Percentiles rank a stretch among this genome's conserved stretches.
These are phyloP conservation scores for Parietichytrium sp. DNA, from an alignment of 108 stramenopile species.

Conservation along the genomic window DNA sequence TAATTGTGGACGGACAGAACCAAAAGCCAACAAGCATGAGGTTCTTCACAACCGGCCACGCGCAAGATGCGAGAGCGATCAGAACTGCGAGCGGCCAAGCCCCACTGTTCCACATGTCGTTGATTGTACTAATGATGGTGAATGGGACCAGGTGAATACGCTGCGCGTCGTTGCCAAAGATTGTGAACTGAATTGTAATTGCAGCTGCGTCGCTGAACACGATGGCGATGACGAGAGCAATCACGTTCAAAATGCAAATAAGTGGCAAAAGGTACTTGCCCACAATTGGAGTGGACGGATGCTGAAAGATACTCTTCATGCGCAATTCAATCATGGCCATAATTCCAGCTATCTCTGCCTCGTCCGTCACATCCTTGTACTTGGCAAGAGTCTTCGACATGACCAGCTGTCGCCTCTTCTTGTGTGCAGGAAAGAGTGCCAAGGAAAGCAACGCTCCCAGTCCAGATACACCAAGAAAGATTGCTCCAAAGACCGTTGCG, in stretches of 20 bases:
- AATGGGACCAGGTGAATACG: slow-evolving; percentile 2
- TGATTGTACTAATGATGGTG: not conserved
- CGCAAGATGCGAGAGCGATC: slow-evolving; percentile 23
- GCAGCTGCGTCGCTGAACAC: slow-evolving; percentile 19
- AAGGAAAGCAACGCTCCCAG: no score
- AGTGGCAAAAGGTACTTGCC: not conserved
- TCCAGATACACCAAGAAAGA: not conserved
- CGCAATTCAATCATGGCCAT: not conserved
- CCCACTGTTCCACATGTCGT: slow-evolving; percentile 10
- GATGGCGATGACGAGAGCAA: slow-evolving; percentile 13
- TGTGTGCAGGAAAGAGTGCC: no score
- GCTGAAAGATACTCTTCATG: slow-evolving; percentile 21
- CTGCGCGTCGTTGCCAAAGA: not conserved
- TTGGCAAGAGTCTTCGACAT: no score
- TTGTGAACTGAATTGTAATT: not conserved
- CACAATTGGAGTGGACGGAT: not conserved
- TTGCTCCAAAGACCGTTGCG: not conserved
- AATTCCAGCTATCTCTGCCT: not conserved
- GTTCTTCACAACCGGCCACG: slow-evolving; percentile 36
- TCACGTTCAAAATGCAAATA: slow-evolving; percentile 22
- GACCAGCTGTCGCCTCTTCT: no score
- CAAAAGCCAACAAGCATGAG: not conserved
- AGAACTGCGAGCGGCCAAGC: slow-evolving; percentile 32
- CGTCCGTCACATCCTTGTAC: no score
- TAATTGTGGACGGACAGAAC: not conserved